phyloP scores from a whole-genome alignment of 305 asterid species.

The Ajuga reptans region DNA sequence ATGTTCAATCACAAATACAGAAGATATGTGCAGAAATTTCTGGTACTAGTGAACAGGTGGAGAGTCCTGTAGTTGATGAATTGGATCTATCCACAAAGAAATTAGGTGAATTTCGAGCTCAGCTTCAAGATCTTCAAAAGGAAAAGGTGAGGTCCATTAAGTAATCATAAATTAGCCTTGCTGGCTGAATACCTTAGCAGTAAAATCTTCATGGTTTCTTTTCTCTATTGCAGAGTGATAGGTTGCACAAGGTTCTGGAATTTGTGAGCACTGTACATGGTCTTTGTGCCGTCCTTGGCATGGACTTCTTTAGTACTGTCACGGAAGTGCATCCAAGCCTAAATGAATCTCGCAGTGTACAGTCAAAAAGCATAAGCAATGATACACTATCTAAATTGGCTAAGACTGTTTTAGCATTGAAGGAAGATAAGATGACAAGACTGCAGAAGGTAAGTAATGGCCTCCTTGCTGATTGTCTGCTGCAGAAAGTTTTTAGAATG shows the following conservation, averaged over 20 bases:
- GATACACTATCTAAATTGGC: slow-evolving; percentile 73
- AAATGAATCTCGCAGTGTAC: slow-evolving; percentile 64
- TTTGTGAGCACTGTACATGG: slow-evolving; percentile 87
- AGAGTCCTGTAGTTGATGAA: slow-evolving; percentile 61
- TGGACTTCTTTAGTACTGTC: slow-evolving; percentile 70
- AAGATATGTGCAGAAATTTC: slow-evolving; percentile 72
- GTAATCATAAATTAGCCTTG: slow-evolving; percentile 1
- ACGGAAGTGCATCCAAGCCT: slow-evolving; percentile 90
- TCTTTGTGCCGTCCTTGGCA: slow-evolving; percentile 88
- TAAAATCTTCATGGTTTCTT: slow-evolving; percentile 3
- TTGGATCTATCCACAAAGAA: slow-evolving; percentile 70
- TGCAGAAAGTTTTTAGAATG: neutral
- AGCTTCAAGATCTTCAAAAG: slow-evolving; percentile 86
- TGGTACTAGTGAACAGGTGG: slow-evolving; percentile 51
- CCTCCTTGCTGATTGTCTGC: neutral
- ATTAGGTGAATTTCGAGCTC: slow-evolving; percentile 69
- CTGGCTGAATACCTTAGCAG: neutral
- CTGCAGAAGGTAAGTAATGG: slow-evolving; percentile 56
- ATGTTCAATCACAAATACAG: slow-evolving; percentile 79
- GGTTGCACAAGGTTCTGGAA: slow-evolving; percentile 89
- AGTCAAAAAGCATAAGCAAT: slow-evolving; percentile 83
- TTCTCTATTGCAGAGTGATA: slow-evolving; percentile 63
- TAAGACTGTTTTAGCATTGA: slow-evolving; percentile 58
- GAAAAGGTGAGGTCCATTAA: slow-evolving; percentile 54
- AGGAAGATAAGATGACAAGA: slow-evolving; percentile 78